Evolutionary conservation across 164 flowering plant species (phyloP).

Genomic region (Magnolia sinica): DNA sequence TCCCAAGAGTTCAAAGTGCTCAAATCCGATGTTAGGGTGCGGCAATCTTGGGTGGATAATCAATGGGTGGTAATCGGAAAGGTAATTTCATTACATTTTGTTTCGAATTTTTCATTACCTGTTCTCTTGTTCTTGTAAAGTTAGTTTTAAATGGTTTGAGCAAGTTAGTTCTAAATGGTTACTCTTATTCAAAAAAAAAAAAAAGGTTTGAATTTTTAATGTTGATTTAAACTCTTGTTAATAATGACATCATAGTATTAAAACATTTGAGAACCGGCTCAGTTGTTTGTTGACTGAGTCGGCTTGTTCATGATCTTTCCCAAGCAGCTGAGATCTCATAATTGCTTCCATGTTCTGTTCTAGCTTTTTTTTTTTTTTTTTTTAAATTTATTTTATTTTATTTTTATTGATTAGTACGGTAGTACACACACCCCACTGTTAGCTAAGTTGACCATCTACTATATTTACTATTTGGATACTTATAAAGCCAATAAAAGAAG

Average conservation of each 20-base stretch:
- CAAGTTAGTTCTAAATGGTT: not conserved
- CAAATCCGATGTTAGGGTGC: slow-evolving; percentile 31
- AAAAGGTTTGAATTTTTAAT: not conserved
- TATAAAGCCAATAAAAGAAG: not conserved
- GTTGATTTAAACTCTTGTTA: not conserved
- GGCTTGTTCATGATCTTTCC: not conserved
- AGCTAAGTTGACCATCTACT: not conserved
- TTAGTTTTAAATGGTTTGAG: not conserved
- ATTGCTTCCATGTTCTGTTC: not conserved
- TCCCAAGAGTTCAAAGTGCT: slow-evolving; percentile 31
- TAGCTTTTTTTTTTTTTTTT: no score
- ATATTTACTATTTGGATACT: not conserved
- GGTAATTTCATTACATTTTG: slow-evolving; percentile 28
- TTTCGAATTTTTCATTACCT: not conserved
- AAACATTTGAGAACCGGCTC: not conserved
- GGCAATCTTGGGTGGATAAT: slow-evolving; percentile 47
- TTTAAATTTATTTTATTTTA: no score
- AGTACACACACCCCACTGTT: no score
- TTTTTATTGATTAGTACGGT: no score
- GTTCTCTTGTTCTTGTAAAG: not conserved
- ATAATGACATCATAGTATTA: not conserved
- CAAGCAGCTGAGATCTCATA: not conserved
- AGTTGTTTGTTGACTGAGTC: not conserved
- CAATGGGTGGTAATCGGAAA: slow-evolving; percentile 50
- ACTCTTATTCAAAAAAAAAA: not conserved